Base-by-base conservation (phyloP, 1,284 basidiomycete species). In the Tylopilus orsonianus region DNA sequence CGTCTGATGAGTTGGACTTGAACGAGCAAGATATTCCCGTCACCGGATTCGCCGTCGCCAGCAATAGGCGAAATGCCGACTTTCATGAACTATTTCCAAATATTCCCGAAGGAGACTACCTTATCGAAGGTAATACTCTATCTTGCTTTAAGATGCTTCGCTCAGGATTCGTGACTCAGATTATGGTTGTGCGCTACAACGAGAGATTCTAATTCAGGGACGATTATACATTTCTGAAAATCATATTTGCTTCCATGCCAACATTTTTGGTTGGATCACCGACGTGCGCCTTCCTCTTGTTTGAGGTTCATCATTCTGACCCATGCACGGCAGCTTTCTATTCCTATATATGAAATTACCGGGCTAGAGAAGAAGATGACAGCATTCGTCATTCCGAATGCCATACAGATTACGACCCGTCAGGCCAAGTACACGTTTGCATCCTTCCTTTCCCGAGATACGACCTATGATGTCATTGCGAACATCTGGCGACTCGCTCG, bases 261-360 rank as follows among this genome's bases (percentile, higher is more conserved):
- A 97, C 67, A 97, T 99, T 46, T 97, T 99, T 69, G 96, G 96
- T 38, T 99, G 96, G 96, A 89, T 97, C 49, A 98, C 95, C 16
- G 89, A 97, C 64, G 92, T 94, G 65, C 69, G 90, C 75, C 5
- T 19, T 23, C 10, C 3, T 19, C 24, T 36, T 14, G 14, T 24
- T 46, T 23, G 14, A 23, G 26, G 26, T 34, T 42, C 46, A 20
- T 41, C 29, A n/a, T 14, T 41, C 50, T 57, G 40, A 60, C 35
- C 34, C 5, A 14, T 49, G 37, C 34, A 16, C 20, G 47, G 37
- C 69, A 96, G 93, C 78, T 97, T 53, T 86, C 87, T 34, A 84
- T 99, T 50, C 90, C 96, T 4, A 97, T 98, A 57, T 83, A 86
- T 61, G 94, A 98, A 58, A 88, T 99, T 49, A 86, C 81, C 29